Conservation (phyloP, 106 monocot genomes). For the Allium cepa region DNA sequence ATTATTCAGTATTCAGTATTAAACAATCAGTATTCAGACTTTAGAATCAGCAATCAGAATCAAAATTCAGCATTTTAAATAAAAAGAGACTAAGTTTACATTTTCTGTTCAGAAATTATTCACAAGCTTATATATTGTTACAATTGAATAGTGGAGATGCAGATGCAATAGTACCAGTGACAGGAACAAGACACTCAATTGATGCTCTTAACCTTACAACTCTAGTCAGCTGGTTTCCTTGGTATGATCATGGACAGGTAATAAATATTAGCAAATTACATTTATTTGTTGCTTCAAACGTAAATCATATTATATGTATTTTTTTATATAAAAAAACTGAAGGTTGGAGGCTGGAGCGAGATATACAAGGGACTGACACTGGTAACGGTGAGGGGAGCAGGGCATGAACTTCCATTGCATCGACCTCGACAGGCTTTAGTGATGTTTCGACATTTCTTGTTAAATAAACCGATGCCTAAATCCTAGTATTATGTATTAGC, state of each 20-base stretch:
- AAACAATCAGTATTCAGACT: too few species aligned
- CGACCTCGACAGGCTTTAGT: slow-evolving; percentile 61
- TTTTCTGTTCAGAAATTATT: too few species aligned
- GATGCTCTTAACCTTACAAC: slow-evolving; percentile 78
- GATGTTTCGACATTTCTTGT: slow-evolving; percentile 65
- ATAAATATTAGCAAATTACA: not conserved
- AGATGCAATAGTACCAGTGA: slow-evolving; percentile 82
- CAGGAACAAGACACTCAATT: slow-evolving; percentile 79
- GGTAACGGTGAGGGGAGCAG: slow-evolving; percentile 69
- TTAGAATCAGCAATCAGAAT: too few species aligned
- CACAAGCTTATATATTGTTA: too few species aligned
- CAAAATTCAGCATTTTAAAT: too few species aligned
- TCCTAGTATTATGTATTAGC: too few species aligned
- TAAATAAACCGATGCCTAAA: slow-evolving; percentile 48
- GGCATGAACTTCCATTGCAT: slow-evolving; percentile 84
- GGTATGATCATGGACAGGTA: slow-evolving; percentile 81
- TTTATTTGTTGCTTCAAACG: too few species aligned
- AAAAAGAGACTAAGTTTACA: too few species aligned
- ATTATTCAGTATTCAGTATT: too few species aligned
- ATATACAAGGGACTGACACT: slow-evolving; percentile 73
- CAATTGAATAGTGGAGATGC: slow-evolving; percentile 68
- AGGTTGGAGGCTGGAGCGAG: slow-evolving; percentile 93
- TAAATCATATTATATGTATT: not conserved
- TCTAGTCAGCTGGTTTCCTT: slow-evolving; percentile 63
- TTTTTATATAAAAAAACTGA: not conserved